Base-by-base conservation (phyloP, 2,329 filamentous ascomycete species). In the Diaporthe australafricana region DNA sequence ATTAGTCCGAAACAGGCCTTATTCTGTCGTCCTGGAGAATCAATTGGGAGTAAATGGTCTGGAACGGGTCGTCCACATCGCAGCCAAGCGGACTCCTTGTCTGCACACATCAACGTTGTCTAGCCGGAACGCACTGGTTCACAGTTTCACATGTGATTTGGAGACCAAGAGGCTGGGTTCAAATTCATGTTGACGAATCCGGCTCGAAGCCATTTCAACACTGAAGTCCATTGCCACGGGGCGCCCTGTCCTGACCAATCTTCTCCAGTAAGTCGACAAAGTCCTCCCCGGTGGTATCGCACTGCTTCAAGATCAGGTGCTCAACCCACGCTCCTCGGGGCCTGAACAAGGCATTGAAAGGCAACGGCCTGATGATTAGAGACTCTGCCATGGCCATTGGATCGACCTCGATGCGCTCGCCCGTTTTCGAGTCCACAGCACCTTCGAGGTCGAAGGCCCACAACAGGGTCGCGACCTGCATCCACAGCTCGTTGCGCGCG, bases 371-470 rank as follows among this genome's bases (percentile, higher is more conserved):
- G 47, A 71, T 68, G 30, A 65, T 53, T 7, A 71, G 50, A 4
- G 56, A 63, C 9, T 71, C 56, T 17, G 69, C 65, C 57, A 71
- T 71, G 25, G 47, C 69, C 60, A 67, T 25, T 27, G 69, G 56
- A 38, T 71, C 69, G 16, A 67, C 57, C 50, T 56, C 45, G 30
- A 67, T 20, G 16, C 9, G 16, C 50, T 71, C 60, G 9, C 57
- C 56, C 47, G 60, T 48, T 4, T 40, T 32, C n/a, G 40, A 52
- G 30, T 55, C 53, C 30, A 68, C 66, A 6, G 66, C 66, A 16
- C 66, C 66, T 30, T 73, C 68, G 32, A 73, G 52, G 47, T 71
- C 40, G 25, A 73, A 73, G 5, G 71, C 71, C 71, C 71, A 73
- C 30, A 73, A 47, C 30, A 73, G 57, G 45, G 47, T 22, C 25